Evolutionary conservation across 2,329 filamentous ascomycete species (phyloP), one percentile per base, ranked within the genome.

Genomic region (Myriosclerotinia curreyana): DNA sequence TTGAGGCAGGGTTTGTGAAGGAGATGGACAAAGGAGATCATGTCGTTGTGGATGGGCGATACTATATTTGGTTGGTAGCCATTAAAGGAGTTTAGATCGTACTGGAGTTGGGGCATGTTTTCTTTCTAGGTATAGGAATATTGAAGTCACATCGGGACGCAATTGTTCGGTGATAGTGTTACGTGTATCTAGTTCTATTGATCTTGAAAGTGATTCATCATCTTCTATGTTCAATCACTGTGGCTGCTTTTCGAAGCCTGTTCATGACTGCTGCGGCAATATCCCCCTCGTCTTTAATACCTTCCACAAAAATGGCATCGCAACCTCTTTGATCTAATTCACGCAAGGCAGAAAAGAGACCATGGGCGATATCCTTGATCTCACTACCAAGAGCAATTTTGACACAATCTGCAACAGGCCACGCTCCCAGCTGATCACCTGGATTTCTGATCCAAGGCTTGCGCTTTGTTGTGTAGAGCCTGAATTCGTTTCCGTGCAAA

Each of bases 261-360:
- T 94, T 94, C 89, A 94, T 93, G 69, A 94, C 87, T 31, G 90
- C 95, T 31, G 91, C 91, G 25, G 92, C 92, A 70, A 95, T 88
- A 74, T 95, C 90, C 40, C 89, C 87, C 65, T 89, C 86, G 66
- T 90, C 89, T 66, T 86, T 81, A 64, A 97, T 90, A 2, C 94
- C 94, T 75, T 99, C 95, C 14, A 98, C 91, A 70, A 93, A 90
- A 60, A 99, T 97, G 25, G 89, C 81, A 73, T 95, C 87, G 5
- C 92, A 92, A 38, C 86, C 84, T 67, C 86, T 82, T 71, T 87
- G 85, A 75, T 99, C 95, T 67, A 99, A 82, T 70, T 93, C 90
- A 61, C 95, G 83, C 62, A 99, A 79, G 1, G 92, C 91, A 15
- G 91, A 91, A 75, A 99, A 99, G 17, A 99, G 80, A 0, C 91